Evolutionary conservation across 495 filamentous ascomycete species (phyloP), one percentile per base, ranked within the genome.

Genomic region (Cercophora scortea): DNA sequence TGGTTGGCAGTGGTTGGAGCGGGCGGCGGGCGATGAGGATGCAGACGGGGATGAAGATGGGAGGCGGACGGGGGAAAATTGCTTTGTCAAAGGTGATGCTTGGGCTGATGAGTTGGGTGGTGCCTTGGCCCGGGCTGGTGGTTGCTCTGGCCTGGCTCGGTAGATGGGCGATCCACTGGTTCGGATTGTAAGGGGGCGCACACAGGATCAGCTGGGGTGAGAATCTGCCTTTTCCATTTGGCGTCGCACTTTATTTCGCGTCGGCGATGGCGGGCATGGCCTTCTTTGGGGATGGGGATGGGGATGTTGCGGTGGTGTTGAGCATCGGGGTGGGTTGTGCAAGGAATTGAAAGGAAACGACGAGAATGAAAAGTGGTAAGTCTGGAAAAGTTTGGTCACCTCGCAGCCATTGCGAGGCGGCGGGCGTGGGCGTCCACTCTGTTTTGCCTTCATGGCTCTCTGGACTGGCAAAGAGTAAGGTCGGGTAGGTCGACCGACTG

Each of bases 181-280:
- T 55, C 46, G 61, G 61, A 41, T 19, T 13, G 38, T 32, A 18
- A 19, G 36, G 34, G 42, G 12, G 45, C 41, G 54, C 54, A 40
- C 50, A 52, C 51, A 56, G 51, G 62, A 55, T 56, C 57, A 60
- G 57, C 55, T 38, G 36, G 36, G 42, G 58, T 61, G 58, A 51
- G 54, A 50, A 58, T 61, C 25, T 52, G 47, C 39, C 46, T 46
- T 62, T 49, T 44, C 57, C 48, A 62, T 64, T 66, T 64, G 61
- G 61, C 60, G 61, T 62, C 47, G 64, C 61, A 66, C 59, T 62
- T 61, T 62, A 61, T 59, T 63, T 65, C 61, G 64, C 63, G 61
- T 60, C 56, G 61, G 57, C 59, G 61, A 54, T 54, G 57, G 47
- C 51, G 49, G 60, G 18, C 34, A 47, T 46, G 56, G 54, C 48